Evolutionary conservation across 2,329 filamentous ascomycete genomes (phyloP).

Genomic region (Beauveria bassiana): DNA sequence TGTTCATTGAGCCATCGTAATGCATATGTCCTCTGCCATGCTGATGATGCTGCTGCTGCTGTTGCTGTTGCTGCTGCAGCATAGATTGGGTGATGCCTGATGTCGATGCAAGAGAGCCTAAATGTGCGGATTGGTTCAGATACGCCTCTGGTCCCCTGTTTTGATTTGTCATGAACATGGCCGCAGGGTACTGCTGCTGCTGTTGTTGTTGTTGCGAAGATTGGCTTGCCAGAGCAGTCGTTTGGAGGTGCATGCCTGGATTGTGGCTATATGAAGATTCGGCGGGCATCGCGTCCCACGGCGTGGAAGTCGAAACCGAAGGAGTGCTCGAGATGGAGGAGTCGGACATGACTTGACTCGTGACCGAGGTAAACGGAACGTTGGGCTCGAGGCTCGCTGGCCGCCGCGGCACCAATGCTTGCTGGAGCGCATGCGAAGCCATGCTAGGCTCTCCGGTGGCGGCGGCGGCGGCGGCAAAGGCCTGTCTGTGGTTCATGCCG

Average conservation of each 20-base stretch:
- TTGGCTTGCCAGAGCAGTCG: not conserved
- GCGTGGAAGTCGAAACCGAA: constrained; percentile 24
- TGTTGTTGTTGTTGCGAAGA: constrained; percentile 1
- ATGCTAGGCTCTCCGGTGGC: constrained; percentile 17
- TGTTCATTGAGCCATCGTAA: not conserved
- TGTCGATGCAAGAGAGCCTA: not conserved
- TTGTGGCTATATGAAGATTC: constrained; percentile 3
- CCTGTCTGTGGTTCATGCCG: not conserved
- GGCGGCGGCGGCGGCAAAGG: not conserved
- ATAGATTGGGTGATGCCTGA: not conserved
- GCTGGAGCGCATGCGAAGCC: constrained; percentile 28
- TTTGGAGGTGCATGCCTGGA: not conserved
- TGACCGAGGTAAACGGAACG: constrained; percentile 19
- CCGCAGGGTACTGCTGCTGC: not conserved
- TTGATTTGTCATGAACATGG: constrained; percentile 1
- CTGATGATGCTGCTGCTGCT: not conserved
- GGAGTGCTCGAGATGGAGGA: constrained; percentile 23
- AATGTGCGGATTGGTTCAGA: not conserved
- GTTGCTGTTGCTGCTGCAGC: not conserved
- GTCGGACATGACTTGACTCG: constrained; percentile 26
- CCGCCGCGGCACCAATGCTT: constrained; percentile 29
- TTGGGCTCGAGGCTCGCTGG: constrained; percentile 22
- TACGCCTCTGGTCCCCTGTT: not conserved
- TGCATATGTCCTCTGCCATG: not conserved
- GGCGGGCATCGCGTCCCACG: constrained; percentile 23